Base-by-base conservation (phyloP, 176 grass and related monocot species). In the Carex kokanica region DNA sequence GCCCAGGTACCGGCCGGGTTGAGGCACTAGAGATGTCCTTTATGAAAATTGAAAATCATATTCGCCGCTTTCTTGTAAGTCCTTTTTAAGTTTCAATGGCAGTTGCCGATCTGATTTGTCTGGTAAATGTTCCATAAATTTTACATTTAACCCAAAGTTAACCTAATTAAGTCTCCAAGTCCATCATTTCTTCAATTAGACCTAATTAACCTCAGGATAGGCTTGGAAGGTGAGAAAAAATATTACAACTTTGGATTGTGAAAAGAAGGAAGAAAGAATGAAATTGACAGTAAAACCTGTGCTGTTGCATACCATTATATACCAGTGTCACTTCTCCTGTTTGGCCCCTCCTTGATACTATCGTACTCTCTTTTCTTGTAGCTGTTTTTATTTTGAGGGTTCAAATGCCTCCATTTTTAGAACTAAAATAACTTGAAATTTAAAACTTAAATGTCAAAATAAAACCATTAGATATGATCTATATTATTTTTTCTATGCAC, bases 1-100 rank as follows among this genome's bases (percentile, higher is more conserved):
- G 95, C 66, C 88, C 93, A 88, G 95, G 87, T 88, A 93, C 75
- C 67, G 95, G 95, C 41, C 88, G 92, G 25, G 95, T 94, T 12
- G 95, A 98, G 91, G 95, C 90, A 79, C 90, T 94, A 65, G 95
- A 98, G 71, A 98, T 93, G 70, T 90, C 74, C 27, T 94, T 91
- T 86, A 94, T 93, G 8, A 94, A 98, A 86, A 98, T 98, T 55
- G 92, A 94, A 66, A 91, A 84, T 58, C 89, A 94, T 91, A 94
- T 98, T 80, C 92, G 92, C 61, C 90, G 90, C 82, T 82, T 86
- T 34, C 90, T 98, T 84, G 95, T 94, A 87, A 89, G 92, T 90
- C 18, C 41, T 83, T 81, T 81, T 38, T 60, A 40, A 43, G 10
- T 56, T 80, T 14, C 67, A 68, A 34, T 13, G 29, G 12, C 65